A percentile compares a stretch with the other conserved stretches of the same genome.
These are phyloP conservation scores for Polytolypa hystricis DNA, from an alignment of 2,329 filamentous ascomycete species.

Conservation along the genomic window DNA sequence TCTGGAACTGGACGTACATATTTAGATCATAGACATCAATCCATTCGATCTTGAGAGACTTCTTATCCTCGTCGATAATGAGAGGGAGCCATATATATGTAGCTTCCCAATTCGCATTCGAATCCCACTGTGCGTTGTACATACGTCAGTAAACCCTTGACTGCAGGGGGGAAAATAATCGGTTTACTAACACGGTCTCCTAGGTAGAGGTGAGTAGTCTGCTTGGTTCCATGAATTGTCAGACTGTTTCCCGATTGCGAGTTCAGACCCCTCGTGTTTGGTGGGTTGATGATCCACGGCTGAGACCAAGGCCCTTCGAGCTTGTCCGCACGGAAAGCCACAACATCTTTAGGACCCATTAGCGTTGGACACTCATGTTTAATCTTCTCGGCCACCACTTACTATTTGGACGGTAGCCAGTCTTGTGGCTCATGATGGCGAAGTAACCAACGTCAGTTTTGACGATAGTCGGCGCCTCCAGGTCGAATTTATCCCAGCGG, in stretches of 20 bases:
- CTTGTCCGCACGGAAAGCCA: conserved; percentile 44
- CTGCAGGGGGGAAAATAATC: too few species aligned
- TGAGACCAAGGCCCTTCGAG: conserved; percentile 44
- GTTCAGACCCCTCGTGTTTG: conserved; percentile 43
- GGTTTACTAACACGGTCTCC: conserved; percentile 29
- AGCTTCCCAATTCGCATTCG: conserved; percentile 46
- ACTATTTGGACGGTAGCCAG: conserved; percentile 51
- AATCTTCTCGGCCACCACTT: too few species aligned
- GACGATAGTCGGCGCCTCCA: conserved; percentile 50
- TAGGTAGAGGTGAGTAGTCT: conserved; percentile 42
- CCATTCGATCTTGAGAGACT: conserved; percentile 41
- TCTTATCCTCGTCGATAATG: conserved; percentile 41
- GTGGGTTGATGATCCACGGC: conserved; percentile 41
- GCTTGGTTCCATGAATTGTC: conserved; percentile 37
- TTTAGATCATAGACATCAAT: conserved; percentile 47
- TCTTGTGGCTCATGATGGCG: conserved; percentile 53
- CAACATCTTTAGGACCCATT: conserved; percentile 32
- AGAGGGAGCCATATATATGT: conserved; percentile 49
- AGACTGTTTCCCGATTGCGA: conserved; percentile 43
- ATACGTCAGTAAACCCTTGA: background rate
- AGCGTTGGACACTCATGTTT: background rate
- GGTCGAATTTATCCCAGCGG: conserved; percentile 49
- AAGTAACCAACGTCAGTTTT: conserved; percentile 51
- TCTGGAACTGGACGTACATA: conserved; percentile 22
- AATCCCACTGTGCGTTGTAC: conserved; percentile 33